Evolutionary conservation across 345 rosid genomes (phyloP).

Genomic region (Adansonia digitata): DNA sequence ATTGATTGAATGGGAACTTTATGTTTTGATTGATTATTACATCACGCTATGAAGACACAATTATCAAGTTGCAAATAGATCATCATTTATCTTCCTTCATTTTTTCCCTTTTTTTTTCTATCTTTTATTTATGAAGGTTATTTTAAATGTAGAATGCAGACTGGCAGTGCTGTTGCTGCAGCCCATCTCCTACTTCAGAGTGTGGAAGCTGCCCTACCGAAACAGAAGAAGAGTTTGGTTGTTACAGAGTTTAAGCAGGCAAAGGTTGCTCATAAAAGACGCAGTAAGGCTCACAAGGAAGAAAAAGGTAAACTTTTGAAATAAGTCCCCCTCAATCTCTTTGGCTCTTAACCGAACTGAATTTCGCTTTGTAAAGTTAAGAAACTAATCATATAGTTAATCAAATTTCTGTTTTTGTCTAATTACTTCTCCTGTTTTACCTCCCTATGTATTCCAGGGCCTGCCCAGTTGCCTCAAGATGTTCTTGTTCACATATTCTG

Average conservation of each 20-base stretch:
- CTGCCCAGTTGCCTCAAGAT: slow-evolving; percentile 64
- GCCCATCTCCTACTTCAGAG: slow-evolving; percentile 61
- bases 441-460: slow-evolving; percentile 31
- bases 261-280: slow-evolving; percentile 62
- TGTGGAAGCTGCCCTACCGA: slow-evolving; percentile 62
- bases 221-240: slow-evolving; percentile 76
- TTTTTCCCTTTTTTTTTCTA: not conserved
- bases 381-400: not conserved
- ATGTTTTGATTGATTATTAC: not conserved
- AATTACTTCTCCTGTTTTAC: not conserved
- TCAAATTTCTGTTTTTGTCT: not conserved
- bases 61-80: not conserved
- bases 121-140: not conserved
- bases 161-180: slow-evolving; percentile 56
- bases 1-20: not conserved
- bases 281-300: slow-evolving; percentile 39
- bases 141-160: slow-evolving; percentile 46
- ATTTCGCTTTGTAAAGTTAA: not conserved
- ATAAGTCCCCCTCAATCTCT: no score
- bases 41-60: not conserved
- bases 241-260: slow-evolving; percentile 69
- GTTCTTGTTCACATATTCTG: slow-evolving; percentile 58
- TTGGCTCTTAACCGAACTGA: not conserved
- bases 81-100: not conserved
- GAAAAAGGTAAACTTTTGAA: slow-evolving; percentile 38